These are phyloP conservation scores for Murraya paniculata DNA, from an alignment of 345 rosid genomes.

Conservation along the genomic window DNA sequence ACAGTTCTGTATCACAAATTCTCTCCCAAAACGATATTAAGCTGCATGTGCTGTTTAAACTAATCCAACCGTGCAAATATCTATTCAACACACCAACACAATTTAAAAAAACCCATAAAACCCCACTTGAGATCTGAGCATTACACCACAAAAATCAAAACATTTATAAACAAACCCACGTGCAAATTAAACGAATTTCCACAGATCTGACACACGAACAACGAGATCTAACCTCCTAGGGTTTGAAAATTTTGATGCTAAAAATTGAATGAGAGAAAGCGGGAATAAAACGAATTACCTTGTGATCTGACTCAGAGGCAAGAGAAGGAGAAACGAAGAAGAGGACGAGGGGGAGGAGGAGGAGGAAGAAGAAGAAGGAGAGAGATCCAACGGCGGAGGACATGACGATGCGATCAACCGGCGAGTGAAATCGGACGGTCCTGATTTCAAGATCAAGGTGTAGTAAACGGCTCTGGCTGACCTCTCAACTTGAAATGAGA, in stretches of 20 bases:
- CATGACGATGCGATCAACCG: conserved; percentile 43
- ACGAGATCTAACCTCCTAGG: conserved; percentile 32
- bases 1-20: not conserved
- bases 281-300: conserved; percentile 39
- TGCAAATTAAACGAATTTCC: not conserved
- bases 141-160: not conserved
- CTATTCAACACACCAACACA: not conserved
- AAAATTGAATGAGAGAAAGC: not conserved
- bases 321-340: conserved; percentile 39
- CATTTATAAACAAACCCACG: not conserved
- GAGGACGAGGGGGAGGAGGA: conserved; percentile 31
- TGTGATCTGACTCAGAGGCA: conserved; percentile 93
- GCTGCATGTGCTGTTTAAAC: not conserved
- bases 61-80: not conserved
- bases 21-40: not conserved
- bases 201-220: conserved; percentile 31
- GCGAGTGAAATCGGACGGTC: conserved; percentile 7
- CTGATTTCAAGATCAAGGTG: conserved; percentile 5
- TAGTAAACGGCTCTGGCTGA: too few relatives aligned
- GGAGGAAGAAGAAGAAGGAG: conserved; percentile 26
- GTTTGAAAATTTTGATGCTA: not conserved
- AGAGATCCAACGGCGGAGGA: conserved; percentile 35
- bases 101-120: not conserved
- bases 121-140: not conserved
- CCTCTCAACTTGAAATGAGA: too few relatives aligned